These are phyloP conservation scores for Acrocalymma vagum DNA, from an alignment of 2,329 filamentous ascomycete species.

Conservation along the genomic window DNA sequence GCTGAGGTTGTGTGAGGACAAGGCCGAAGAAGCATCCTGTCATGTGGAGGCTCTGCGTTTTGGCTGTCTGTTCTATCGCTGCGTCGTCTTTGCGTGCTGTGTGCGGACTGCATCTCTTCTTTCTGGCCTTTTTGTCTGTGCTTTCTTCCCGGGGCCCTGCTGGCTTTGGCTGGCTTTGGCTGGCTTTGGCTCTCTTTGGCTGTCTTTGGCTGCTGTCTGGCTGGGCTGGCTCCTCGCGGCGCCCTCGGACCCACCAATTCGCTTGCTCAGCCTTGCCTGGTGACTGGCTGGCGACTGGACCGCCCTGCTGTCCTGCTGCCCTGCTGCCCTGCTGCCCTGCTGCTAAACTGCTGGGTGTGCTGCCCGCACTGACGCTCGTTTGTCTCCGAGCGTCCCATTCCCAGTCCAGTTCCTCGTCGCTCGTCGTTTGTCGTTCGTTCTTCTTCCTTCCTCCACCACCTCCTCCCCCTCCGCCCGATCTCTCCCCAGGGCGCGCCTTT, in stretches of 20 bases:
- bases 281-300: neutral
- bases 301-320: neutral
- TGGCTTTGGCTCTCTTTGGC: conserved; percentile 8
- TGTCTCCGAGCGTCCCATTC: neutral
- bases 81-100: conserved; percentile 4
- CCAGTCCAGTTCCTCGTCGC: conserved; percentile 7
- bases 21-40: too few species aligned
- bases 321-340: conserved; percentile 5
- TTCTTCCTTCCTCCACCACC: conserved; percentile 26
- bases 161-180: conserved; percentile 2
- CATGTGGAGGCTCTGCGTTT: conserved; percentile 8
- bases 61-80: neutral
- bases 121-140: conserved; percentile 3
- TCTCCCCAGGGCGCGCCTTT: conserved; percentile 37
- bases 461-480: conserved; percentile 30
- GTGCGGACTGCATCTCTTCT: conserved; percentile 13
- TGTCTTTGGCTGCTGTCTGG: conserved; percentile 9
- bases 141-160: neutral
- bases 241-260: too few species aligned
- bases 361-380: too few species aligned
- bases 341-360: too few species aligned
- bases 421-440: conserved; percentile 28
- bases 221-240: conserved; percentile 12
- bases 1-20: too few species aligned
- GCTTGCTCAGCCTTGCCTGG: conserved; percentile 22